phyloP scores from a whole-genome alignment of 306 rosid genomes.

The Echinosophora koreensis region DNA sequence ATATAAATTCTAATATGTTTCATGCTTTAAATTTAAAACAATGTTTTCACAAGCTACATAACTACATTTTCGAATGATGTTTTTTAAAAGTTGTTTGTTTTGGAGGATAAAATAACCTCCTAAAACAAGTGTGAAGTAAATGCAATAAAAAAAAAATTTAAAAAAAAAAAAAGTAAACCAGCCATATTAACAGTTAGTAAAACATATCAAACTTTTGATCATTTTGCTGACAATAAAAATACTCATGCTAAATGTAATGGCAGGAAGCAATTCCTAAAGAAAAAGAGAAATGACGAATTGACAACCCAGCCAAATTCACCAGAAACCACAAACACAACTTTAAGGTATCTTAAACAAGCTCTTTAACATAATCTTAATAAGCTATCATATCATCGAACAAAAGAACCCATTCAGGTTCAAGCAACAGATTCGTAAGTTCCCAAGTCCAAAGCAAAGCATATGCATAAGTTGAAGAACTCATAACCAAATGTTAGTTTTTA shows the following conservation, averaged over 20 bases:
- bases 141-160: not conserved
- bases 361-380: not conserved
- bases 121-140: not conserved
- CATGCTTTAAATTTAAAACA: constrained; percentile 2
- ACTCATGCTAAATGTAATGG: not conserved
- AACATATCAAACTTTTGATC: not conserved
- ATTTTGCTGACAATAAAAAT: not conserved
- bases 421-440: constrained; percentile 13
- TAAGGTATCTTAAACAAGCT: not conserved
- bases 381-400: not conserved
- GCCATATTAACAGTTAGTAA: not conserved
- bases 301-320: not conserved
- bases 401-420: not conserved
- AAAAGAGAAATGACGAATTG: no score
- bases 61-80: constrained; percentile 2
- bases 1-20: not conserved
- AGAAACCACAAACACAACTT: constrained; percentile 5
- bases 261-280: not conserved
- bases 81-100: not conserved
- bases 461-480: constrained; percentile 30
- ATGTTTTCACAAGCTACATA: constrained; percentile 16
- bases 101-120: not conserved
- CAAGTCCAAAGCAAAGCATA: constrained; percentile 10
- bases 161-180: not conserved
- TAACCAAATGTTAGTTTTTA: not conserved